Evolutionary conservation across 179 eudicot genomes (phyloP), one percentile per base, ranked within the genome.

Genomic region (Pouteria campechiana): DNA sequence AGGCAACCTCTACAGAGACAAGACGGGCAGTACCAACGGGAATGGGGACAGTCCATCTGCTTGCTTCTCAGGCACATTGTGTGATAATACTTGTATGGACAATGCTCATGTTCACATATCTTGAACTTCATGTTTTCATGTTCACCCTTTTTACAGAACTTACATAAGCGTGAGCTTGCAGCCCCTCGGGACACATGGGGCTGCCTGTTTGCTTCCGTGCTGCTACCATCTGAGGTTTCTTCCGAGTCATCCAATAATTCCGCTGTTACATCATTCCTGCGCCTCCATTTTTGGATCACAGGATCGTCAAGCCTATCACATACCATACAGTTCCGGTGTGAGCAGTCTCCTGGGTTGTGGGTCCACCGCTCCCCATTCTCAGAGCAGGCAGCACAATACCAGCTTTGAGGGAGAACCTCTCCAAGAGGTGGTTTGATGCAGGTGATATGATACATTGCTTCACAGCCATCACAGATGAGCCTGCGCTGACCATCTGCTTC

Each of bases 21-120:
- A 51, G 94, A 82, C 37, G 98, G 96, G 76, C 98, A 82, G 63
- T 86, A 87, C 98, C 98, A 90, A 33, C 76, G 64, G 17, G 76
- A 64, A 32, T 94, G 81, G 44, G 65, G 72, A 3, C 66, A 48
- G 25, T 53, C 46, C 25, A 69, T 41, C 76, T 90, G 92, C 74
- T 78, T 82, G 34, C 50, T 50, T 15, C 85, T 74, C 55, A 90
- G 50, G 64, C 98, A 90, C 38, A 70, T 69, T 27, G 52, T 69
- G 57, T 90, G 98, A 68, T 79, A 90, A 51, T 68, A 77, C 59
- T 73, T 79, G 53, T 73, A 75, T 13, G 50, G 54, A 52, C 98
- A 90, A 25, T 52, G 64, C 17, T 60, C 38, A 64, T 90, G 98
- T 43, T 76, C 92, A 65, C 98, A 90, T 25, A 69, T 52, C 67